A percentile compares a stretch with the other conserved stretches of the same genome.
These are phyloP conservation scores for Ophiostoma triangulosporum DNA, from an alignment of 2,329 filamentous ascomycete genomes.

Conservation along the genomic window DNA sequence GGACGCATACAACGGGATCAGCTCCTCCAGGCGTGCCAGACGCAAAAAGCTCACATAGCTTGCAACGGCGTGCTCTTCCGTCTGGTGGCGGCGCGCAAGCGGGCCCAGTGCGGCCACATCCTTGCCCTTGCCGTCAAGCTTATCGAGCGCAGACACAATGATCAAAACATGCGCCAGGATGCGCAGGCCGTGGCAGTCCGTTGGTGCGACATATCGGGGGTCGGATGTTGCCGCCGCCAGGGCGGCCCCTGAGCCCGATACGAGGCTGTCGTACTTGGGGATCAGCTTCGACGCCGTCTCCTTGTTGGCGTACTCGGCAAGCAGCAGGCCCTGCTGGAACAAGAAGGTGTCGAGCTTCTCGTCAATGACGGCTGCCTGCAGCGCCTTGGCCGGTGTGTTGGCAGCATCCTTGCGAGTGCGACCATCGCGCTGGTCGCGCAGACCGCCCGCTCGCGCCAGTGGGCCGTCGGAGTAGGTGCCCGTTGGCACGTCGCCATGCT, in stretches of 20 bases:
- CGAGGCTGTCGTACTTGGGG: constrained; percentile 23
- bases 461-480: neutral
- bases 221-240: neutral
- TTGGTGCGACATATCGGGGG: constrained; percentile 34
- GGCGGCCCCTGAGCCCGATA: neutral
- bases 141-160: constrained; percentile 54
- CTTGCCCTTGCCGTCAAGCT: constrained; percentile 18
- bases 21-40: constrained; percentile 55
- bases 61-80: constrained; percentile 62
- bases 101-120: constrained; percentile 24
- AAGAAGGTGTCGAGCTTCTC: constrained; percentile 44
- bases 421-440: constrained; percentile 5
- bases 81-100: constrained; percentile 24
- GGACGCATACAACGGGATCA: constrained; percentile 81
- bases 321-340: constrained; percentile 42
- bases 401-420: constrained; percentile 21
- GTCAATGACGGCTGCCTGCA: constrained; percentile 64
- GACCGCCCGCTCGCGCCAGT: neutral
- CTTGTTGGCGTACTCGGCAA: constrained; percentile 32
- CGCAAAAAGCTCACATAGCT: constrained; percentile 73
- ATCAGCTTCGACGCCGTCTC: constrained; percentile 28
- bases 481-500: constrained; percentile 13
- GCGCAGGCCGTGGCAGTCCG: constrained; percentile 51
- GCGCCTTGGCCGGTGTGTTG: constrained; percentile 52
- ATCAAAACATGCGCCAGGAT: constrained; percentile 54